Conservation (phyloP, 441 rosid species). For the Sinapis alba region DNA sequence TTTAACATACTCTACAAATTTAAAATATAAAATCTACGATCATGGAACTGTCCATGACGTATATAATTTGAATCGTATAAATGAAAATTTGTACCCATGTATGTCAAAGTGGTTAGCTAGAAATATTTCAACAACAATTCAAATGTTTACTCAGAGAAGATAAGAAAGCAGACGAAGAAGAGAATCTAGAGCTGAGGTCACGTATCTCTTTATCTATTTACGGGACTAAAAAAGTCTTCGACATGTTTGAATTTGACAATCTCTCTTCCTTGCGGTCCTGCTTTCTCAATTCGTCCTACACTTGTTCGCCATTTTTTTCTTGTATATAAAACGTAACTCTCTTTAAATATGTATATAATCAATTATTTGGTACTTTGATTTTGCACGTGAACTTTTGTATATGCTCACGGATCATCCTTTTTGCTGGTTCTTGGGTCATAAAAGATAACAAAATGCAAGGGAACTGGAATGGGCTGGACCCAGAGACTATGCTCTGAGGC, state of each 20-base stretch:
- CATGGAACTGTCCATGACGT: neutral
- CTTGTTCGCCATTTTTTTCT: constrained; percentile 27
- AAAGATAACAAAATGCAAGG: neutral
- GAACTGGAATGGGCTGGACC: constrained; percentile 8
- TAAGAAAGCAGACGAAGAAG: constrained; percentile 16
- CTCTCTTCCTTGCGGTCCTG: constrained; percentile 27
- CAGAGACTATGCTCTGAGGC: neutral
- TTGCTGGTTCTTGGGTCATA: constrained; percentile 1
- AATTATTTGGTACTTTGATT: constrained; percentile 9
- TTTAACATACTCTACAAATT: neutral
- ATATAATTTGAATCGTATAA: neutral
- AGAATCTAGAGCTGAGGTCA: constrained; percentile 39
- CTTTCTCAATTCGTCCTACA: constrained; percentile 22
- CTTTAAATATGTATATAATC: neutral
- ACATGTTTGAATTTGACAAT: constrained; percentile 25
- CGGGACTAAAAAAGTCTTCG: constrained; percentile 27
- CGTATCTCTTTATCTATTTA: constrained; percentile 17
- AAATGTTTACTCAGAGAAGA: constrained; percentile 11
- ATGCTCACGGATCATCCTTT: neutral
- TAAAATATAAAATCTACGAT: neutral
- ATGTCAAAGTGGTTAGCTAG: neutral
- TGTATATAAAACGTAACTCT: neutral
- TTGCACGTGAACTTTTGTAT: constrained; percentile 26
- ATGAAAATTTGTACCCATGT: neutral
- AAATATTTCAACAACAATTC: neutral